These are phyloP conservation scores for Pleurotus salmoneostramineus DNA, from an alignment of 768 basidiomycete genomes.

Conservation along the genomic window DNA sequence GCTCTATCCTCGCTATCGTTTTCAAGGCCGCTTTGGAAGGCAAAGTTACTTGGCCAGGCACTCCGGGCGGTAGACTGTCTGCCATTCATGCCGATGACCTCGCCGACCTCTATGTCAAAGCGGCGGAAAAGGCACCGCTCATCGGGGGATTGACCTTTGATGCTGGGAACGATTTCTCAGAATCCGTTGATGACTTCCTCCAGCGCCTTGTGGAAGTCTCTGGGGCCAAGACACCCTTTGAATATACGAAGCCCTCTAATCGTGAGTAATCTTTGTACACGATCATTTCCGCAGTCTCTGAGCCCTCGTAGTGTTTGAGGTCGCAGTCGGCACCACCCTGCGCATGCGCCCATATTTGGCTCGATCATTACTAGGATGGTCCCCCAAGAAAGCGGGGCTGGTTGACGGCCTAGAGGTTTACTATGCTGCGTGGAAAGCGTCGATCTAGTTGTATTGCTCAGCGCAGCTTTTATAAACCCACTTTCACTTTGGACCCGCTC, in stretches of 20 bases:
- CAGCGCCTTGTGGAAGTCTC: conserved; percentile 31
- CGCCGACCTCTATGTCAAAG: conserved; percentile 36
- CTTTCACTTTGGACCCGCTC: no score
- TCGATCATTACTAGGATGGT: conserved; percentile 39
- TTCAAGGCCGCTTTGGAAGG: conserved; percentile 28
- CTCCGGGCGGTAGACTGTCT: background rate
- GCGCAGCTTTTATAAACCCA: no score
- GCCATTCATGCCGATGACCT: conserved; percentile 37
- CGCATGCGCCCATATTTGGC: conserved; percentile 34
- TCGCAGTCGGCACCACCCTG: conserved; percentile 24
- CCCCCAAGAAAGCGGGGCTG: conserved; percentile 33
- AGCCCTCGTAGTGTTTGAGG: conserved; percentile 27
- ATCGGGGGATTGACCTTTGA: conserved; percentile 36
- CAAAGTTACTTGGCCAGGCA: conserved; percentile 15
- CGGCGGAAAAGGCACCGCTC: conserved; percentile 32
- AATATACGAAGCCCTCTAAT: conserved; percentile 26
- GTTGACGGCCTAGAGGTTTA: conserved; percentile 40
- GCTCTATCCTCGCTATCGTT: conserved; percentile 26
- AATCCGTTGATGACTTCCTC: conserved; percentile 37
- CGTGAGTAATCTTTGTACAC: conserved; percentile 21
- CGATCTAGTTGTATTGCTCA: background rate
- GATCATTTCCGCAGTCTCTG: background rate
- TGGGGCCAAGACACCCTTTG: conserved; percentile 31
- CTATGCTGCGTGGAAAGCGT: conserved; percentile 18
- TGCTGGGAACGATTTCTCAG: conserved; percentile 32